These are phyloP conservation scores for Aspergillus nidulans DNA, from an alignment of 495 filamentous ascomycete genomes.

Conservation along the genomic window DNA sequence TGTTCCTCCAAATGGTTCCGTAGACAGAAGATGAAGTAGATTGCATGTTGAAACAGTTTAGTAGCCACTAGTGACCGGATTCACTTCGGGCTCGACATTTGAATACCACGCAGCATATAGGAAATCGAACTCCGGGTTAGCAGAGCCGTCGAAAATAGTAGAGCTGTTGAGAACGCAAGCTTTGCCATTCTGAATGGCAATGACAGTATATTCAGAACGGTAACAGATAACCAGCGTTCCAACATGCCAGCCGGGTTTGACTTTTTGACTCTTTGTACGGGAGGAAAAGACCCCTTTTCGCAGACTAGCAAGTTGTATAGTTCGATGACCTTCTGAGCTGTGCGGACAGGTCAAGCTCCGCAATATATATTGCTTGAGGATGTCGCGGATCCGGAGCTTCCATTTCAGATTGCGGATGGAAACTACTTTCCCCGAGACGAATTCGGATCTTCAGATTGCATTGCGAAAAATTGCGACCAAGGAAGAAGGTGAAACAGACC, in stretches of 20 bases:
- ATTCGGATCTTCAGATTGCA: too few relatives aligned
- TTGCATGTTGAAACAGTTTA: constrained; percentile 55
- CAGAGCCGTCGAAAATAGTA: constrained; percentile 19
- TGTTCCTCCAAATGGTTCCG: neutral
- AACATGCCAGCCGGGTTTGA: constrained; percentile 50
- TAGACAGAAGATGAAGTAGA: constrained; percentile 31
- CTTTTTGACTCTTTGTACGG: constrained; percentile 52
- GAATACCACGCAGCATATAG: constrained; percentile 50
- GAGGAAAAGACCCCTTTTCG: constrained; percentile 51
- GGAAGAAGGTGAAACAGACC: too few relatives aligned
- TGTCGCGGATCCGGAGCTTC: neutral
- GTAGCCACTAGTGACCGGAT: constrained; percentile 45
- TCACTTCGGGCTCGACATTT: constrained; percentile 51
- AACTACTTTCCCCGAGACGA: too few relatives aligned
- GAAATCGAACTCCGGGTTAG: constrained; percentile 23
- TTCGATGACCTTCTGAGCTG: constrained; percentile 27
- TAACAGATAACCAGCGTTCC: constrained; percentile 52
- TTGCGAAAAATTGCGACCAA: too few relatives aligned
- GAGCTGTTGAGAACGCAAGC: constrained; percentile 29
- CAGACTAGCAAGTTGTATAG: constrained; percentile 55
- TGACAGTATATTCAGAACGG: constrained; percentile 48
- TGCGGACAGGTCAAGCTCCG: constrained; percentile 29
- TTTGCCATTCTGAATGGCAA: constrained; percentile 35
- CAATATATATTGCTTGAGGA: constrained; percentile 11
- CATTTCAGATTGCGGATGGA: constrained; percentile 8